phyloP scores from a whole-genome alignment of 441 rosid species.

The Biscutella laevigata region DNA sequence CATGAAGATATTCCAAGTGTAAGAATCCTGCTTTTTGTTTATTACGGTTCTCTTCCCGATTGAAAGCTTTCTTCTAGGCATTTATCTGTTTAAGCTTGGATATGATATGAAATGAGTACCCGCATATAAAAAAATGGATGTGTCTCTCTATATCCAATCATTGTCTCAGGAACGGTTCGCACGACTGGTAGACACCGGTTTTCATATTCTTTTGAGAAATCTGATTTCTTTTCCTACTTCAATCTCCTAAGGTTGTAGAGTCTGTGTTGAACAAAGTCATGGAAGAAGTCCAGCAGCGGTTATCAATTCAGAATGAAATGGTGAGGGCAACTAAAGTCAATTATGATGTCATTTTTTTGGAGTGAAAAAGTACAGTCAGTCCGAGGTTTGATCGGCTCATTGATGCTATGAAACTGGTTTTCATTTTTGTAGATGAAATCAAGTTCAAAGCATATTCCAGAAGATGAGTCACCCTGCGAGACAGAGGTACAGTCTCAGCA shows the following conservation, averaged over 20 bases:
- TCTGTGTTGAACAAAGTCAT: slow-evolving; percentile 49
- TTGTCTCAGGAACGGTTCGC: neutral
- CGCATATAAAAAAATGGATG: neutral
- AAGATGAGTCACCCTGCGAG: slow-evolving; percentile 12
- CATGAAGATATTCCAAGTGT: slow-evolving; percentile 80
- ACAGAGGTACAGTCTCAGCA: slow-evolving; percentile 26
- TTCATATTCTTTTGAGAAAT: neutral
- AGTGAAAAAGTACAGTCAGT: neutral
- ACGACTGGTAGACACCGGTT: neutral
- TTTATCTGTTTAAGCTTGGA: neutral
- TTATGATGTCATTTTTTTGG: slow-evolving; percentile 5
- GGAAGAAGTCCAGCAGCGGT: slow-evolving; percentile 50
- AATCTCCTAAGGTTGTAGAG: slow-evolving; percentile 56
- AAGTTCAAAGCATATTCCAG: slow-evolving; percentile 30
- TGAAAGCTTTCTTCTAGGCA: slow-evolving; percentile 5
- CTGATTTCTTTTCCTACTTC: slow-evolving; percentile 4
- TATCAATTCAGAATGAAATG: slow-evolving; percentile 38
- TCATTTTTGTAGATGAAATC: slow-evolving; percentile 38
- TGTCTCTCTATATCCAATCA: neutral
- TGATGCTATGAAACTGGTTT: slow-evolving; percentile 6
- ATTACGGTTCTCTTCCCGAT: neutral
- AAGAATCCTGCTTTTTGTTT: slow-evolving; percentile 22
- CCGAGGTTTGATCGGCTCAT: neutral
- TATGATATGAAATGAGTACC: neutral
- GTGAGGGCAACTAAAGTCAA: slow-evolving; percentile 27